Conservation (phyloP, 129 eudicot species). For the Tagetes erecta region DNA sequence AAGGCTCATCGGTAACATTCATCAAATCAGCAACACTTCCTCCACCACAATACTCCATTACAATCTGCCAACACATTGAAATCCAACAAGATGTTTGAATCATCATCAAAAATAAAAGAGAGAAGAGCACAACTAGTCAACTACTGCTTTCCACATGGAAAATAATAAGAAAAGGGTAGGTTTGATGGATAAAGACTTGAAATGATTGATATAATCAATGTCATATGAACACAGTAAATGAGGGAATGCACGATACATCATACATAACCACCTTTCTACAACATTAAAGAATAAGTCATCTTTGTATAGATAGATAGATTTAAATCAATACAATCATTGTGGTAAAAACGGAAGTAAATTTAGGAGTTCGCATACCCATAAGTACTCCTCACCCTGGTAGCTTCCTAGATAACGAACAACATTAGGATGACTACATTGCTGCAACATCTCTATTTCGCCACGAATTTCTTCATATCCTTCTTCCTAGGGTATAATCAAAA, state of each 20-base stretch:
- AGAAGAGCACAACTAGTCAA: conserved; percentile 2
- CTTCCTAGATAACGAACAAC: conserved; percentile 98
- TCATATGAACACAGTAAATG: conserved; percentile 17
- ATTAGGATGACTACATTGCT: conserved; percentile 99
- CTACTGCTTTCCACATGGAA: conserved; percentile 23
- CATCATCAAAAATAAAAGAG: conserved; percentile 4
- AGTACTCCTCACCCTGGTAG: conserved; percentile 95
- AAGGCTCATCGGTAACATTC: conserved; percentile 87
- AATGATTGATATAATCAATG: conserved; percentile 6
- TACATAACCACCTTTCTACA: conserved; percentile 8
- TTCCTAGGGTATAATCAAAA: conserved; percentile 49
- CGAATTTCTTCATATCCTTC: conserved; percentile 98
- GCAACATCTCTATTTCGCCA: conserved; percentile 98
- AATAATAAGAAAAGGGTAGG: neutral
- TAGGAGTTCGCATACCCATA: conserved; percentile 67
- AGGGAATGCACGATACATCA: neutral
- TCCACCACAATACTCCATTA: conserved; percentile 99
- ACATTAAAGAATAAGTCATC: neutral
- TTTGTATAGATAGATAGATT: conserved; percentile 11
- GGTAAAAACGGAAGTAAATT: neutral
- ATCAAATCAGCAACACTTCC: conserved; percentile 99
- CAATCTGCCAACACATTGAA: conserved; percentile 69
- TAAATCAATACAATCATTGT: neutral
- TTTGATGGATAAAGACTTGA: conserved; percentile 13
- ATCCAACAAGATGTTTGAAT: conserved; percentile 21